Conservation (phyloP, 306 rosid species). For the Fragaria vesca region DNA sequence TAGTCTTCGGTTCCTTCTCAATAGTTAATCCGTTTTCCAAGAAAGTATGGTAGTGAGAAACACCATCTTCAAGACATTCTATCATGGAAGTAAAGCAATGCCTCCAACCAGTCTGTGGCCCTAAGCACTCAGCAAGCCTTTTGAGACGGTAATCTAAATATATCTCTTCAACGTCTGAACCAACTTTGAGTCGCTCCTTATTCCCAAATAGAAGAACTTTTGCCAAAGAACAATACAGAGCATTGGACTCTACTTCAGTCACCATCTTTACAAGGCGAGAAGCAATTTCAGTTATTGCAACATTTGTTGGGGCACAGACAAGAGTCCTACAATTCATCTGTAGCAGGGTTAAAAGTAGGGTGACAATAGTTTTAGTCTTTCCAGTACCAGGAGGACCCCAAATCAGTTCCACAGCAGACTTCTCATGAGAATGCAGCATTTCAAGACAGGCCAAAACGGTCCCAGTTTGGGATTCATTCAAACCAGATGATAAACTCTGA, state of each 20-base stretch:
- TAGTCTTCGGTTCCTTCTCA: slow-evolving; percentile 15
- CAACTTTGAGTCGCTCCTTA: slow-evolving; percentile 60
- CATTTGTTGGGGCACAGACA: slow-evolving; percentile 76
- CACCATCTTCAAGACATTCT: slow-evolving; percentile 52
- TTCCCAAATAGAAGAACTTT: slow-evolving; percentile 66
- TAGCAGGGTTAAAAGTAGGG: slow-evolving; percentile 43
- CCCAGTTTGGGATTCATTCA: slow-evolving; percentile 58
- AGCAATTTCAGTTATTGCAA: slow-evolving; percentile 67
- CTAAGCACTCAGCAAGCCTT: slow-evolving; percentile 45
- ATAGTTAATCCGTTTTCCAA: slow-evolving; percentile 38
- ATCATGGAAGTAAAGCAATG: slow-evolving; percentile 49
- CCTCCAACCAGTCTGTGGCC: slow-evolving; percentile 48
- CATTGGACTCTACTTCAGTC: slow-evolving; percentile 25
- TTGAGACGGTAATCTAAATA: slow-evolving; percentile 59
- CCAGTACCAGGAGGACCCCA: slow-evolving; percentile 96
- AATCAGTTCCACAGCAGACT: slow-evolving; percentile 50
- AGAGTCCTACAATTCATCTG: slow-evolving; percentile 53
- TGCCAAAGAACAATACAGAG: slow-evolving; percentile 43
- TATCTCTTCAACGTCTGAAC: slow-evolving; percentile 46
- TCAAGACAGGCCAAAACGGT: slow-evolving; percentile 53
- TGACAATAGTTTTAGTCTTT: slow-evolving; percentile 59
- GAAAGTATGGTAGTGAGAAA: slow-evolving; percentile 46
- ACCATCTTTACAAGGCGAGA: slow-evolving; percentile 50
- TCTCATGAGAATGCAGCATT: slow-evolving; percentile 29
- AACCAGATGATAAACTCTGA: slow-evolving; percentile 20